Conservation (phyloP, 2,329 filamentous ascomycete species). For the Trichoderma sp. region DNA sequence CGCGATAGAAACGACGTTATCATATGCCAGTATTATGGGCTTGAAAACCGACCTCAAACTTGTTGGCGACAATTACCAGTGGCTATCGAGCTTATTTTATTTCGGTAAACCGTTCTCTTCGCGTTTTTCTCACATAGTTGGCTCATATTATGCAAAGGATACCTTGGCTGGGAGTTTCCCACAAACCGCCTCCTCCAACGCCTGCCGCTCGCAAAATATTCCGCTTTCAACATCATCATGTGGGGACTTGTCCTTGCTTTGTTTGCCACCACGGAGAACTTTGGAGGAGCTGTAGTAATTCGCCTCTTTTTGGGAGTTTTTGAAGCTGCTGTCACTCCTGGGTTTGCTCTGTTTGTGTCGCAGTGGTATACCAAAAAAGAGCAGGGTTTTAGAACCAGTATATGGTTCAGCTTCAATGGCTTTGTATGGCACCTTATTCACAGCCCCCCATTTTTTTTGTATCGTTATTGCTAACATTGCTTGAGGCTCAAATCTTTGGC, state of each 20-base stretch:
- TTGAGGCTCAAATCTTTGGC: conserved; percentile 27
- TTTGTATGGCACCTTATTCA: conserved; percentile 5
- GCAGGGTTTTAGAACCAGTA: conserved; percentile 22
- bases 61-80: conserved; percentile 28
- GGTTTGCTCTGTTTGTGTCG: conserved; percentile 23
- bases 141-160: conserved; percentile 8
- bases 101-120: conserved; percentile 8
- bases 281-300: conserved; percentile 28
- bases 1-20: conserved; percentile 25
- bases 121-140: too few species aligned
- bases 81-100: conserved; percentile 28
- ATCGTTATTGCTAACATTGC: background rate
- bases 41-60: conserved; percentile 25
- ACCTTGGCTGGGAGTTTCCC: conserved; percentile 28
- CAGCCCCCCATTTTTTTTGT: background rate
- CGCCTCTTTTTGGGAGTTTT: conserved; percentile 29
- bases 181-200: conserved; percentile 28
- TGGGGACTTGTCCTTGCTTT: conserved; percentile 29
- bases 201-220: conserved; percentile 29
- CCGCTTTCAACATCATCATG: conserved; percentile 28
- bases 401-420: conserved; percentile 30
- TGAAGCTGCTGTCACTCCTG: conserved; percentile 28
- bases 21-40: conserved; percentile 30
- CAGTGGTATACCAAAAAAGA: conserved; percentile 29
- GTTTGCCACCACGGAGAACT: conserved; percentile 22